Percentiles rank a stretch among this genome's conserved stretches.
Evolutionary conservation across 2,329 filamentous ascomycete genomes (phyloP).

Genomic region (Mollisiaceae sp.): DNA sequence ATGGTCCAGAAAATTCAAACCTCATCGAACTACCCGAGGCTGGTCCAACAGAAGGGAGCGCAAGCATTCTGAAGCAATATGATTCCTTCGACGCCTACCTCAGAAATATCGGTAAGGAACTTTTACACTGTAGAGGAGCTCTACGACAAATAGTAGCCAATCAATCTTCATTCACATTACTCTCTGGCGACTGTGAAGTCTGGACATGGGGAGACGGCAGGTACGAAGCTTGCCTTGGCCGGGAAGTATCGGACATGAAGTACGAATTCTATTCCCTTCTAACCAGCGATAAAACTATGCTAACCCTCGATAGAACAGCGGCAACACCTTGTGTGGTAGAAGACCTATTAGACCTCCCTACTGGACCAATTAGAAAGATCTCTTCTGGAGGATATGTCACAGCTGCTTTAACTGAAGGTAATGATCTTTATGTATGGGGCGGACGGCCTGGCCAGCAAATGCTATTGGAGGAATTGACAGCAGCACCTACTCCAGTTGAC

Average conservation of each 20-base stretch:
- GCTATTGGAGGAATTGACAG: constrained; percentile 28
- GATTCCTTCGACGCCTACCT: constrained; percentile 26
- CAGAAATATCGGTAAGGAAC: constrained; percentile 4
- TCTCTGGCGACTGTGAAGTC: constrained; percentile 45
- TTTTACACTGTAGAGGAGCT: constrained; percentile 19
- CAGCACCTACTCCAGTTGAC: constrained; percentile 36
- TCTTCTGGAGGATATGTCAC: constrained; percentile 59
- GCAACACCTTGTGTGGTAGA: constrained; percentile 51
- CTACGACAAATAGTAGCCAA: constrained; percentile 40
- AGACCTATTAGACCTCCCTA: constrained; percentile 57
- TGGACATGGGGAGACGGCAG: constrained; percentile 61
- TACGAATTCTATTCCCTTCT: constrained; percentile 12
- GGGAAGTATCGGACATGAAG: constrained; percentile 45
- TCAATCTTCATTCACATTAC: constrained; percentile 46
- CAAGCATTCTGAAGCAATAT: constrained; percentile 28
- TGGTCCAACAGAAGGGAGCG: background rate
- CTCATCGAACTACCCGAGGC: constrained; percentile 10
- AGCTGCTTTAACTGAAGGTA: constrained; percentile 61
- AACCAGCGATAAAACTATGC: background rate
- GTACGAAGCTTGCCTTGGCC: constrained; percentile 61
- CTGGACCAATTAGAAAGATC: constrained; percentile 57
- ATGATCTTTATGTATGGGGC: constrained; percentile 68
- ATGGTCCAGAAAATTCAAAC: background rate
- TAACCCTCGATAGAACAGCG: constrained; percentile 47
- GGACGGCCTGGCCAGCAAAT: constrained; percentile 34